A percentile compares a stretch with the other conserved stretches of the same genome.
Evolutionary conservation across 257 asterid species (phyloP).

Genomic region (Primulina huaijiensis): DNA sequence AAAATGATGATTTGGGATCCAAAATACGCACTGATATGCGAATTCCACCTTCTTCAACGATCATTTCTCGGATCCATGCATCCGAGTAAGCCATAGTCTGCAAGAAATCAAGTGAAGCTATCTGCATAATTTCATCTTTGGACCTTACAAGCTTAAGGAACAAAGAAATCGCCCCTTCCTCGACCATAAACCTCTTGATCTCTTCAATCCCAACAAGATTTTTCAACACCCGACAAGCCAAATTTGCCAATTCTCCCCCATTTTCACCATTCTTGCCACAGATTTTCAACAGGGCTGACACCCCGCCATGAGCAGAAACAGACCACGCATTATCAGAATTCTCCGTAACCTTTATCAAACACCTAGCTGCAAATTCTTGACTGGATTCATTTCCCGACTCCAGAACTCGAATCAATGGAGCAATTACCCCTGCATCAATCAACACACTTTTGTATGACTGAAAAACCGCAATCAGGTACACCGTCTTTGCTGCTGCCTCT

Average conservation of each 20-base stretch:
- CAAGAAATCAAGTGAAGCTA: constrained; percentile 63
- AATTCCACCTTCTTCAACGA: constrained; percentile 67
- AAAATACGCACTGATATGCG: constrained; percentile 49
- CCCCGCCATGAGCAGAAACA: constrained; percentile 94
- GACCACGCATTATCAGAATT: constrained; percentile 94
- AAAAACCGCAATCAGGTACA: constrained; percentile 49
- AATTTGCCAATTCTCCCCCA: constrained; percentile 40
- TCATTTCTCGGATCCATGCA: constrained; percentile 42
- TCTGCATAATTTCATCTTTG: constrained; percentile 52
- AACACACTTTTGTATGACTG: constrained; percentile 34
- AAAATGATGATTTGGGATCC: constrained; percentile 53
- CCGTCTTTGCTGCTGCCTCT: constrained; percentile 57
- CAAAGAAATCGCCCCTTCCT: constrained; percentile 64
- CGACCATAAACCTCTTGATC: constrained; percentile 83
- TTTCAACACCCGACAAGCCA: constrained; percentile 79
- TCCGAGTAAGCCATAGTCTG: constrained; percentile 73
- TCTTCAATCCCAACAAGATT: constrained; percentile 80
- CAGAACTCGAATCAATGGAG: constrained; percentile 60
- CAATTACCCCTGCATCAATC: constrained; percentile 56
- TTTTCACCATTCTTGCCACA: constrained; percentile 32
- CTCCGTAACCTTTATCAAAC: constrained; percentile 80
- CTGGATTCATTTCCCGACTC: constrained; percentile 60
- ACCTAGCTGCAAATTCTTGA: constrained; percentile 58
- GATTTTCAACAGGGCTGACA: constrained; percentile 64
- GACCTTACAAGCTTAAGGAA: constrained; percentile 54